A percentile compares a stretch with the other conserved stretches of the same genome.
phyloP scores from a whole-genome alignment of 768 basidiomycete genomes.

The Leccinum longicurvipes region DNA sequence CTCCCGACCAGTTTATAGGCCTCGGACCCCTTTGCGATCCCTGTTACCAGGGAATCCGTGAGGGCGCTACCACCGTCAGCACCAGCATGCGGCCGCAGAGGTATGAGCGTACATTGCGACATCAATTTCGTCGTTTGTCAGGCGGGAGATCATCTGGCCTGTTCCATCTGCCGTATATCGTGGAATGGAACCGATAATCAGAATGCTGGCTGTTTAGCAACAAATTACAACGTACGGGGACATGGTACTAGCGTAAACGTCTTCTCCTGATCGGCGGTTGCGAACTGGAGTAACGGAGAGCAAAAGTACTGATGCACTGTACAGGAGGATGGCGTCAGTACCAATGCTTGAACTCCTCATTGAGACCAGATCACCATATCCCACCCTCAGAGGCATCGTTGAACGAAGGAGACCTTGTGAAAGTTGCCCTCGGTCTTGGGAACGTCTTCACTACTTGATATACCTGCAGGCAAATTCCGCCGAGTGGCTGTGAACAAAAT shows the following conservation, averaged over 20 bases:
- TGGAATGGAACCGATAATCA: slow-evolving; percentile 29
- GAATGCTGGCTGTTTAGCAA: not conserved
- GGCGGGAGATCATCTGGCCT: slow-evolving; percentile 76
- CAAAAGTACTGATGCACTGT: slow-evolving; percentile 87
- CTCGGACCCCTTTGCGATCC: slow-evolving; percentile 84
- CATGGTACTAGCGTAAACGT: slow-evolving; percentile 87
- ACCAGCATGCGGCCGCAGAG: slow-evolving; percentile 3
- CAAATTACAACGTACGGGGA: slow-evolving; percentile 58
- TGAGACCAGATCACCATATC: slow-evolving; percentile 26
- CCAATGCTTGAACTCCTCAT: not conserved
- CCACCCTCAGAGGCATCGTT: slow-evolving; percentile 30
- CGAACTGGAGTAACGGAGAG: slow-evolving; percentile 83
- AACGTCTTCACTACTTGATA: too few relatives aligned
- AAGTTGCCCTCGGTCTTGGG: not conserved
- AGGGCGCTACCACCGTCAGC: slow-evolving; percentile 65
- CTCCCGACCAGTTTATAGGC: slow-evolving; percentile 91
- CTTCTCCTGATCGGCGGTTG: slow-evolving; percentile 59
- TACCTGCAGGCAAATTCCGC: too few relatives aligned
- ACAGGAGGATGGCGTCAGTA: slow-evolving; percentile 2
- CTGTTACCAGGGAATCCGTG: slow-evolving; percentile 88
- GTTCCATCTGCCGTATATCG: slow-evolving; percentile 53
- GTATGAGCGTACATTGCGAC: slow-evolving; percentile 62
- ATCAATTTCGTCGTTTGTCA: slow-evolving; percentile 76
- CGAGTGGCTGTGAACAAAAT: too few relatives aligned
- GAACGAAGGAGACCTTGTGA: not conserved